Conservation (phyloP, 306 rosid species). For the Trifolium dubium region DNA sequence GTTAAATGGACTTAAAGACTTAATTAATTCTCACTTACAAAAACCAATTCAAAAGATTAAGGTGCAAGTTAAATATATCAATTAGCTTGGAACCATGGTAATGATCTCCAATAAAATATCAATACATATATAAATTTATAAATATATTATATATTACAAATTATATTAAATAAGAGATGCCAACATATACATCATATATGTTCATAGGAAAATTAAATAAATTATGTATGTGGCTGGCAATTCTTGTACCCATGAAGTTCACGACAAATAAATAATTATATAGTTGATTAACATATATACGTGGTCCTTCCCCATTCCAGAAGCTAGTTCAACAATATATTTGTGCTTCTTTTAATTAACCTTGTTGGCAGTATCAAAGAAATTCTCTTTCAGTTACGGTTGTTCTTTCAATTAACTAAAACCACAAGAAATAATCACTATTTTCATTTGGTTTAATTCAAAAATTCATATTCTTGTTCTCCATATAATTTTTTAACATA, state of each 20-base stretch:
- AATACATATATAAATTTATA: no score
- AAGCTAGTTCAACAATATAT: constrained; percentile 37
- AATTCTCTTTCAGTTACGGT: not conserved
- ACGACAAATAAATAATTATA: constrained; percentile 23
- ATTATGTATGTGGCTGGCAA: constrained; percentile 26
- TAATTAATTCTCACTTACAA: not conserved
- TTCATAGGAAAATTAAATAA: constrained; percentile 9
- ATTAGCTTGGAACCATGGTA: no score
- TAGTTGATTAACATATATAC: not conserved
- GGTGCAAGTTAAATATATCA: no score
- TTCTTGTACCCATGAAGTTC: constrained; percentile 1
- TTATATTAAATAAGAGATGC: constrained; percentile 2
- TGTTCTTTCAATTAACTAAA: not conserved
- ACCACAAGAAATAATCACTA: constrained; percentile 2
- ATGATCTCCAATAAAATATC: no score
- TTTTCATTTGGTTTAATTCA: not conserved
- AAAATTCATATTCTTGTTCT: not conserved
- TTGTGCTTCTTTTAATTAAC: constrained; percentile 27
- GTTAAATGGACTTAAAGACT: no score
- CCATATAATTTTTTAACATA: not conserved
- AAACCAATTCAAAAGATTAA: no score
- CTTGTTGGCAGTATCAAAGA: not conserved
- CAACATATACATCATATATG: constrained; percentile 21
- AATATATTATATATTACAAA: not conserved
- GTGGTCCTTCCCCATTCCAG: constrained; percentile 44